A percentile compares a stretch with the other conserved stretches of the same genome.
Conservation (phyloP, 2,329 filamentous ascomycete species). For the Colletotrichum eleusines region DNA sequence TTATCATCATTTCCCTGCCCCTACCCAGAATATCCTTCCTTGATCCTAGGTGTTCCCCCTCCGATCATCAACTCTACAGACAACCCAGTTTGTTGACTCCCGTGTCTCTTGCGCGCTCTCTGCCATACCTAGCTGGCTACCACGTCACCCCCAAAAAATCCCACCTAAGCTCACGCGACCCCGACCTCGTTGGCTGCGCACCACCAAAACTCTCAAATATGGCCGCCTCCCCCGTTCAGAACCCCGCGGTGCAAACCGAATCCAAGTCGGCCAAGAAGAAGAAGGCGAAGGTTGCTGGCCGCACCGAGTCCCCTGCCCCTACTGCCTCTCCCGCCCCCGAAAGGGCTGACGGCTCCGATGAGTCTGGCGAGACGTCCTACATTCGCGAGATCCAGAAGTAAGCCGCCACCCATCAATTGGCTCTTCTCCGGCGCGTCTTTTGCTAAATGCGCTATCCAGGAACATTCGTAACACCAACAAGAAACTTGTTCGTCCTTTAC, state of each 20-base stretch:
- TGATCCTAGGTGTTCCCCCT: slow-evolving; percentile 28
- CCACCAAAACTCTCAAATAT: slow-evolving; percentile 56
- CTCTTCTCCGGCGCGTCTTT: neutral
- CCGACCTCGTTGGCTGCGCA: slow-evolving; percentile 29
- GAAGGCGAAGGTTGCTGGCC: slow-evolving; percentile 67
- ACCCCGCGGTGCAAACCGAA: slow-evolving; percentile 70
- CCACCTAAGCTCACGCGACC: slow-evolving; percentile 33
- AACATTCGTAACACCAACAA: slow-evolving; percentile 93
- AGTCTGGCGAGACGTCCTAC: slow-evolving; percentile 80
- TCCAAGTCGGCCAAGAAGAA: slow-evolving; percentile 78
- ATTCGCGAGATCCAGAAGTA: slow-evolving; percentile 93
- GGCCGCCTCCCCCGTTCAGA: slow-evolving; percentile 73
- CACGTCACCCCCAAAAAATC: slow-evolving; percentile 36
- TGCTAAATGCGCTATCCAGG: slow-evolving; percentile 60
- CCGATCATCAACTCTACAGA: slow-evolving; percentile 21
- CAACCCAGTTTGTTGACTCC: slow-evolving; percentile 24
- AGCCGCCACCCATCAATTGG: slow-evolving; percentile 48
- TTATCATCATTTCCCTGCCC: slow-evolving; percentile 4
- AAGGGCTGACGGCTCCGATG: slow-evolving; percentile 66
- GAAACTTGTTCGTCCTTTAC: slow-evolving; percentile 79
- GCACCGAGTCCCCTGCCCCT: slow-evolving; percentile 68
- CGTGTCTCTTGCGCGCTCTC: slow-evolving; percentile 15
- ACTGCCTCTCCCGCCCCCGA: slow-evolving; percentile 62
- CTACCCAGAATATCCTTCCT: slow-evolving; percentile 20
- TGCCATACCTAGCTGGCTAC: slow-evolving; percentile 28